Conservation (phyloP, 805 yeast species). For the Candida sonorensis region DNA sequence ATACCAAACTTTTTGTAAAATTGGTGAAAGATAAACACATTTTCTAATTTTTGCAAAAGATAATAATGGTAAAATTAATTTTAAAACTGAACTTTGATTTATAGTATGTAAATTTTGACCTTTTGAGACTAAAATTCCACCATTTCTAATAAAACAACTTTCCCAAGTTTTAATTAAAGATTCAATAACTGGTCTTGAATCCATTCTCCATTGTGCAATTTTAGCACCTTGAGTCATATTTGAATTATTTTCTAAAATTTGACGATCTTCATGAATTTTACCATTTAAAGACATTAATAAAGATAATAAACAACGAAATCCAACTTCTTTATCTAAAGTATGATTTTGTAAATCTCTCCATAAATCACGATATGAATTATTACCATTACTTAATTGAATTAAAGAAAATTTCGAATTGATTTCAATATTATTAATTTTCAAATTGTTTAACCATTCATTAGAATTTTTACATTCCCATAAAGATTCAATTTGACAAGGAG, state of each 20-base stretch:
- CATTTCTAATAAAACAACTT: slow-evolving; percentile 48
- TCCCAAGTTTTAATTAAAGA: slow-evolving; percentile 64
- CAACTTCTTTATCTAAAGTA: slow-evolving; percentile 31
- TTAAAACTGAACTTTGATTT: slow-evolving; percentile 47
- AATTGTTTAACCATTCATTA: slow-evolving; percentile 42
- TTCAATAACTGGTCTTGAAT: slow-evolving; percentile 52
- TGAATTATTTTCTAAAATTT: slow-evolving; percentile 23
- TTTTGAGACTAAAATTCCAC: slow-evolving; percentile 53
- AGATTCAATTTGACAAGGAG: slow-evolving; percentile 52
- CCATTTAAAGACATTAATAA: slow-evolving; percentile 64
- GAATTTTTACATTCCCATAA: slow-evolving; percentile 51
- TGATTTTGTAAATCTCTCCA: slow-evolving; percentile 43
- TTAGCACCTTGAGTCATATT: slow-evolving; percentile 33
- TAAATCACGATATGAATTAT: slow-evolving; percentile 42
- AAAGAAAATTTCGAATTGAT: slow-evolving; percentile 49
- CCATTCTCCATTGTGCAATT: slow-evolving; percentile 60
- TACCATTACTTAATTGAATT: slow-evolving; percentile 51
- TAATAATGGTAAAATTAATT: slow-evolving; percentile 59
- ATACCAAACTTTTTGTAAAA: slow-evolving; percentile 51
- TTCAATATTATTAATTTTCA: slow-evolving; percentile 30
- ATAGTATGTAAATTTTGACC: slow-evolving; percentile 43
- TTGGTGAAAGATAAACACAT: slow-evolving; percentile 54
- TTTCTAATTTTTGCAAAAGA: slow-evolving; percentile 62
- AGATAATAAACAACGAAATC: slow-evolving; percentile 45
- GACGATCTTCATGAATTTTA: slow-evolving; percentile 47